Conservation (phyloP, 2,329 filamentous ascomycete genomes). For the Dactylellina cionopaga region DNA sequence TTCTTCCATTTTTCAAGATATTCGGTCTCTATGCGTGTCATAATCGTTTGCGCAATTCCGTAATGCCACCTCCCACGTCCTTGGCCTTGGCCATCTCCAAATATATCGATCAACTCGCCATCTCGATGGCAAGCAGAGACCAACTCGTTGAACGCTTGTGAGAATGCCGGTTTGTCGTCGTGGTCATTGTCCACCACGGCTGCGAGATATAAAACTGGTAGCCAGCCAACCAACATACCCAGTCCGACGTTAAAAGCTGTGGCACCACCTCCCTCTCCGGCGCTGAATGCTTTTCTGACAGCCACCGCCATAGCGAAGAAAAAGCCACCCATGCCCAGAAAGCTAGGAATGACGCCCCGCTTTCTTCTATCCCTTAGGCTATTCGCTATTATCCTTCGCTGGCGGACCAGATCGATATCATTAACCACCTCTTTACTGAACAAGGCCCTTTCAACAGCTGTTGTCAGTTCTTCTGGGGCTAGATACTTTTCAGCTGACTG, state of each 20-base stretch:
- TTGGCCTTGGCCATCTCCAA: constrained; percentile 62
- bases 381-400: constrained; percentile 17
- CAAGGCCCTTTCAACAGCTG: constrained; percentile 31
- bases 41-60: constrained; percentile 62
- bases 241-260: constrained; percentile 46
- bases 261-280: constrained; percentile 13
- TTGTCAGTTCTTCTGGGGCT: constrained; percentile 30
- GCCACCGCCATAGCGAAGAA: constrained; percentile 49
- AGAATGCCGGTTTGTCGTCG: constrained; percentile 61
- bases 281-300: constrained; percentile 38
- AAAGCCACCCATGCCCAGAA: constrained; percentile 38
- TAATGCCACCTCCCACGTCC: constrained; percentile 61
- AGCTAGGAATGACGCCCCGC: constrained; percentile 28
- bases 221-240: constrained; percentile 61
- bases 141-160: constrained; percentile 60
- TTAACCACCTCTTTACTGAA: constrained; percentile 33
- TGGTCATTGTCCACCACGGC: constrained; percentile 65
- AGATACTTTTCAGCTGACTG: constrained; percentile 22
- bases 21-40: constrained; percentile 57
- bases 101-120: constrained; percentile 56
- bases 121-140: constrained; percentile 33
- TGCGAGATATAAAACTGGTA: constrained; percentile 63
- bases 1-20: constrained; percentile 15
- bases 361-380: constrained; percentile 33
- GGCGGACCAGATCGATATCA: constrained; percentile 27